Base-by-base conservation (phyloP, 1,139 yeast genomes). In the Casaregolazyma lundiana region DNA sequence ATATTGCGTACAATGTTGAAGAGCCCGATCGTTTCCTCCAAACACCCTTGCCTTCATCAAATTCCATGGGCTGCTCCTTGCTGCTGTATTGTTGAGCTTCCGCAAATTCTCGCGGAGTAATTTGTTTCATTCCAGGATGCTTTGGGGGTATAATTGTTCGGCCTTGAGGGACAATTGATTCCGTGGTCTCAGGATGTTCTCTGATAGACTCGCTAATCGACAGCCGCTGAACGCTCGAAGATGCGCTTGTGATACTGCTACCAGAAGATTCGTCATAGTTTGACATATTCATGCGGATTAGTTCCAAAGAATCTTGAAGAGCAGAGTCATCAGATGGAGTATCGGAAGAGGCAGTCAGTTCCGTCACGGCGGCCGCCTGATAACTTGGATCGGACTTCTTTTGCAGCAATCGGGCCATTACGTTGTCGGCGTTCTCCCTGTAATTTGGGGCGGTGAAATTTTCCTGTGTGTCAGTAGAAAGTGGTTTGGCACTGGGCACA, bases 31-130 rank as follows among this genome's bases (percentile, higher is more conserved):
- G 24, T 4, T 35, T 18, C 16, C 21, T 29, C 46, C 47, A 30
- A 13, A n/a, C 35, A 30, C 43, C 43, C 9, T 16, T 7, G 13
- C 9, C 26, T 8, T 29, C 18, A 38, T 45, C 44, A 19, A 40
- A 20, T 19, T 26, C 35, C 43, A 38, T 38, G 4, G 13, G 13
- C 4, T 20, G 84, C 57, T 79, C 78, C 15, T 34, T 42, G 15
- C 20, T 29, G 35, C 32, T 41, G n/a, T 22, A 20, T 11, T 17
- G 38, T 6, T 36, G 46, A 21, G 18, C 42, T 16, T 22, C 35
- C 11, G 38, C 51, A n/a, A 61, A 53, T 19, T 56, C 59, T 20
- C 52, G 52, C 2, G 56, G 60, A 18, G 54, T 54, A 30, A 56
- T 55, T 35, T 53, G 50, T 1, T 52, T 55, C 53, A 56, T 52